Percentiles rank a stretch among this genome's conserved stretches.
Evolutionary conservation across 2,329 filamentous ascomycete genomes (phyloP).

Genomic region (Didymosphaeria variabile): DNA sequence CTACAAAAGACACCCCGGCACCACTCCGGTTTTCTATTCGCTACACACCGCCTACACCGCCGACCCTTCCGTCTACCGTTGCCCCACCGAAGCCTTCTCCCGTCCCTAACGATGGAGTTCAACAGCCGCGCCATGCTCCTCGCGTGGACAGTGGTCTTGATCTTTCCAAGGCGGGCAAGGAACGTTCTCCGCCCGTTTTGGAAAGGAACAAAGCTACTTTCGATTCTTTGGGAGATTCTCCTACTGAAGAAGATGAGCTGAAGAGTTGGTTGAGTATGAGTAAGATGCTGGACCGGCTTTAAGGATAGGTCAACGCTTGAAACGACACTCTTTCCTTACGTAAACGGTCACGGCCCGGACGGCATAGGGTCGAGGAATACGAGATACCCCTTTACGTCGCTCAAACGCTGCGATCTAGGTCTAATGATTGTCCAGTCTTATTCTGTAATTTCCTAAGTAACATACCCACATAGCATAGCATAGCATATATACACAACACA

Average conservation of each 20-base stretch:
- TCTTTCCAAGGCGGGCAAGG: not conserved
- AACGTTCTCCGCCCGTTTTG: constrained; percentile 21
- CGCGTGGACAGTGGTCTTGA: constrained; percentile 28
- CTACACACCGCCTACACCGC: constrained; percentile 14
- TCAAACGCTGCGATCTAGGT: not conserved
- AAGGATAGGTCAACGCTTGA: not conserved
- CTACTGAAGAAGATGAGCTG: constrained; percentile 1
- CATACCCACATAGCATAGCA: not conserved
- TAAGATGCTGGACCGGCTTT: constrained; percentile 8
- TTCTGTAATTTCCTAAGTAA: not conserved
- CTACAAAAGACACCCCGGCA: not conserved
- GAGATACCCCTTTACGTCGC: constrained; percentile 1
- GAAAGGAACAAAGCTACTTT: constrained; percentile 20
- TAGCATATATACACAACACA: not conserved
- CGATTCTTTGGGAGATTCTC: constrained; percentile 8
- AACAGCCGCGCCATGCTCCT: not conserved
- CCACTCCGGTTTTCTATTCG: constrained; percentile 19
- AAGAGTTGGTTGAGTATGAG: constrained; percentile 4
- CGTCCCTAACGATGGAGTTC: not conserved
- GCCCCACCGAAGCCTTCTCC: not conserved
- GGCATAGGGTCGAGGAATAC: not conserved
- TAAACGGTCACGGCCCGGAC: not conserved
- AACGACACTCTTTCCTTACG: not conserved
- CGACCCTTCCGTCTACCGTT: not conserved
- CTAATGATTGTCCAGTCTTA: not conserved